Percentiles rank a stretch among this genome's conserved stretches.
These are phyloP conservation scores for Volvox africanus DNA, from an alignment of 139 green algal species.

Conservation along the genomic window DNA sequence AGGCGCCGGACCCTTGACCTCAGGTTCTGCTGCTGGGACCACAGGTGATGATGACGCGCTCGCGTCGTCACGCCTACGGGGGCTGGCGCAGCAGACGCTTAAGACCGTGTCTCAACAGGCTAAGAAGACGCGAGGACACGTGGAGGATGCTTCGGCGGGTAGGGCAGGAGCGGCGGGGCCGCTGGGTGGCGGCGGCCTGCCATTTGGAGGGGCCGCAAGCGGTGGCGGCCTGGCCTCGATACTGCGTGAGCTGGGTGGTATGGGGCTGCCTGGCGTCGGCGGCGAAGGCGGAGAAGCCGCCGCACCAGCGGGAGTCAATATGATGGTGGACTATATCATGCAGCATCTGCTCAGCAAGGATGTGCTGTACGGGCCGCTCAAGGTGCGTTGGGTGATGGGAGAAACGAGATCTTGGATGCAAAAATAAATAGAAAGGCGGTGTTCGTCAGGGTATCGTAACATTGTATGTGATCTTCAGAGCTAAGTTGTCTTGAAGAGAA, in stretches of 20 bases:
- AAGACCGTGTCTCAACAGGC: conserved; percentile 57
- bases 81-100: conserved; percentile 63
- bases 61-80: conserved; percentile 46
- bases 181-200: background rate
- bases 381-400: conserved; percentile 57
- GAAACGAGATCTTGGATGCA: too few species aligned
- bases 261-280: conserved; percentile 4
- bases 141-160: background rate
- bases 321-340: conserved; percentile 87
- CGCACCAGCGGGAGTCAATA: conserved; percentile 56
- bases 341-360: conserved; percentile 91
- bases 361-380: conserved; percentile 88
- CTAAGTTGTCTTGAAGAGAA: too few species aligned
- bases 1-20: background rate
- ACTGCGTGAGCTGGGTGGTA: conserved; percentile 7
- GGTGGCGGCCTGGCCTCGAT: background rate
- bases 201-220: background rate
- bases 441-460: too few species aligned
- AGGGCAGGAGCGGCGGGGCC: background rate
- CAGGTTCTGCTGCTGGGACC: background rate
- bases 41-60: conserved; percentile 18
- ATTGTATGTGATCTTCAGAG: too few species aligned
- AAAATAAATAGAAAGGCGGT: too few species aligned
- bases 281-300: conserved; percentile 38
- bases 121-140: conserved; percentile 50